phyloP scores from a whole-genome alignment of 2,329 filamentous ascomycete genomes.

The Beauveria australis region DNA sequence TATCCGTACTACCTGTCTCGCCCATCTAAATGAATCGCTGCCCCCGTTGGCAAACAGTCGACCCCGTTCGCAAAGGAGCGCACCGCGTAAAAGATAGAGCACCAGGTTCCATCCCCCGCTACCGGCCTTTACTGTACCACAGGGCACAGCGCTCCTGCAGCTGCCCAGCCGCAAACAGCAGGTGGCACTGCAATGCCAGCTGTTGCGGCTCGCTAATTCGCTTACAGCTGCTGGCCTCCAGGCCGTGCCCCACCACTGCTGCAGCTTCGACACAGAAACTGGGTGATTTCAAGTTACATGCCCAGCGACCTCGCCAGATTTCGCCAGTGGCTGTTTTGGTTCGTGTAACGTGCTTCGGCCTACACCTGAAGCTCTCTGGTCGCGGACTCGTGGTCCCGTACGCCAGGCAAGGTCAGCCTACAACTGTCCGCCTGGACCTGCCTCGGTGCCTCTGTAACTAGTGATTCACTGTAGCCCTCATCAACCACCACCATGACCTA shows the following conservation, averaged over 20 bases:
- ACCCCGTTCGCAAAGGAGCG: not conserved
- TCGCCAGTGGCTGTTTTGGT: not conserved
- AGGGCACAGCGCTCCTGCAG: not conserved
- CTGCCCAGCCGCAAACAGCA: conserved; percentile 5
- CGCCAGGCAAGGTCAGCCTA: too few relatives aligned
- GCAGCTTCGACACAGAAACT: not conserved
- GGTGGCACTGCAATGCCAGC: not conserved
- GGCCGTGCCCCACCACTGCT: not conserved
- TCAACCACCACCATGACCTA: not conserved
- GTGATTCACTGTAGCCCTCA: not conserved
- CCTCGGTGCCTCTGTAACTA: too few relatives aligned
- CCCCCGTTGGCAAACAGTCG: not conserved
- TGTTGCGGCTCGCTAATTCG: not conserved
- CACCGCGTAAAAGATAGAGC: not conserved
- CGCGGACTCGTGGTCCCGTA: not conserved
- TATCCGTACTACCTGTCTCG: not conserved
- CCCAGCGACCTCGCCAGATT: not conserved
- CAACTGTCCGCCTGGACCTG: too few relatives aligned
- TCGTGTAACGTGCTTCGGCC: not conserved
- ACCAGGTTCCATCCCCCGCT: not conserved
- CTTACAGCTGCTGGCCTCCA: not conserved
- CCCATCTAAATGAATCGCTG: not conserved
- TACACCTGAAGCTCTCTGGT: not conserved
- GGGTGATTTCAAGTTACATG: not conserved
- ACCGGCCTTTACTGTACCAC: not conserved